Evolutionary conservation across 116 monocot genomes (phyloP).

Genomic region (Trichopus zeylanicus): DNA sequence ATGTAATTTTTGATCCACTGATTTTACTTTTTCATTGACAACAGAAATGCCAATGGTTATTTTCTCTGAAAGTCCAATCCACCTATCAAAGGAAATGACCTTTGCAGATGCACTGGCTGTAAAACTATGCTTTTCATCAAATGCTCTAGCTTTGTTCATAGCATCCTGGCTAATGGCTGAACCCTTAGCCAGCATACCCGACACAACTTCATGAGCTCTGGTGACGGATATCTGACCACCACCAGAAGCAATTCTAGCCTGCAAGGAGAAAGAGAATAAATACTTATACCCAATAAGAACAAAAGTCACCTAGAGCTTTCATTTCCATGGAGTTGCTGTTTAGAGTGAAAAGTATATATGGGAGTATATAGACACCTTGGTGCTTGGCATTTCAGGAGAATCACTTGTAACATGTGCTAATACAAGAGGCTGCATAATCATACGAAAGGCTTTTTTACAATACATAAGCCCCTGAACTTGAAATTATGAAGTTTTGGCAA

Average conservation of each 20-base stretch:
- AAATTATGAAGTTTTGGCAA: not conserved
- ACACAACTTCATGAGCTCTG: conserved; percentile 80
- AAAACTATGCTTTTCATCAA: conserved; percentile 84
- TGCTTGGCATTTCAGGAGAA: conserved; percentile 20
- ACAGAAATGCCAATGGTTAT: conserved; percentile 82
- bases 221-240: conserved; percentile 50
- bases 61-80: conserved; percentile 83
- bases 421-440: conserved; percentile 34
- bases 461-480: not conserved
- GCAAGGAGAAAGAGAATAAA: conserved; percentile 6
- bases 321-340: not conserved
- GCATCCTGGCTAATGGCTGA: conserved; percentile 86
- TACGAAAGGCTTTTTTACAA: not conserved
- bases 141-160: conserved; percentile 86
- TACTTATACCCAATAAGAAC: not conserved
- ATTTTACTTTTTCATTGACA: conserved; percentile 95
- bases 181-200: conserved; percentile 64
- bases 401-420: conserved; percentile 12
- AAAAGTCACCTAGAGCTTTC: not conserved
- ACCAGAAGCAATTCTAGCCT: conserved; percentile 37
- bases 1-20: conserved; percentile 81
- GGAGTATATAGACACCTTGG: conserved; percentile 44
- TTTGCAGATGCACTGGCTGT: conserved; percentile 78
- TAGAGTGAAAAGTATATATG: conserved; percentile 15
- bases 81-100: conserved; percentile 75